A percentile compares a stretch with the other conserved stretches of the same genome.
Evolutionary conservation across 2,329 filamentous ascomycete genomes (phyloP).

Genomic region (Ciborinia camelliae): DNA sequence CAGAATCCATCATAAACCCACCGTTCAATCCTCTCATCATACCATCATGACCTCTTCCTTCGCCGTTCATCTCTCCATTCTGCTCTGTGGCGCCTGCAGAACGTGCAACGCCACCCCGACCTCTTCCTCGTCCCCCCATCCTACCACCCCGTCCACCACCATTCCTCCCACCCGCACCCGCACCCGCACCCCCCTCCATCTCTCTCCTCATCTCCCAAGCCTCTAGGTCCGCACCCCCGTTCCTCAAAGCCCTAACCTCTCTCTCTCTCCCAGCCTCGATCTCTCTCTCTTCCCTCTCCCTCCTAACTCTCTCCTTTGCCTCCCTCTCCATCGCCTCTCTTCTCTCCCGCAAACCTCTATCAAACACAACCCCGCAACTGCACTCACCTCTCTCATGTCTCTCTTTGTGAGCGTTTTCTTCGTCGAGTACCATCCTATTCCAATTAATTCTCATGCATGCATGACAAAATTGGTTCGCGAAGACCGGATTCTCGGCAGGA

Average conservation of each 20-base stretch:
- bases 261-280: not conserved
- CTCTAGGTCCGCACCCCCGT: not conserved
- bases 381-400: slow-evolving; percentile 30
- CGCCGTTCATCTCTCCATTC: not conserved
- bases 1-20: not conserved
- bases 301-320: slow-evolving; percentile 22
- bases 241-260: not conserved
- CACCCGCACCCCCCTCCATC: not conserved
- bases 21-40: not conserved
- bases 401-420: slow-evolving; percentile 31
- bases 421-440: slow-evolving; percentile 30
- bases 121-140: not conserved
- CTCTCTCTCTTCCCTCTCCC: not conserved
- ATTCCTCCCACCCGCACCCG: not conserved
- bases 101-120: not conserved
- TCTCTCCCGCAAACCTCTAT: slow-evolving; percentile 26
- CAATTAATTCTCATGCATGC: slow-evolving; percentile 34
- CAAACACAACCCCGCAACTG: slow-evolving; percentile 31
- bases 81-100: not conserved
- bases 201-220: not conserved
- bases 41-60: not conserved
- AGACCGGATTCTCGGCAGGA: slow-evolving; percentile 31
- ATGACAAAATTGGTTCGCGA: slow-evolving; percentile 32
- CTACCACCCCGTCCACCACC: not conserved
- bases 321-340: slow-evolving; percentile 13